Evolutionary conservation across 1,139 yeast species (phyloP).

Genomic region (Yamadazyma pseudoaaseri): DNA sequence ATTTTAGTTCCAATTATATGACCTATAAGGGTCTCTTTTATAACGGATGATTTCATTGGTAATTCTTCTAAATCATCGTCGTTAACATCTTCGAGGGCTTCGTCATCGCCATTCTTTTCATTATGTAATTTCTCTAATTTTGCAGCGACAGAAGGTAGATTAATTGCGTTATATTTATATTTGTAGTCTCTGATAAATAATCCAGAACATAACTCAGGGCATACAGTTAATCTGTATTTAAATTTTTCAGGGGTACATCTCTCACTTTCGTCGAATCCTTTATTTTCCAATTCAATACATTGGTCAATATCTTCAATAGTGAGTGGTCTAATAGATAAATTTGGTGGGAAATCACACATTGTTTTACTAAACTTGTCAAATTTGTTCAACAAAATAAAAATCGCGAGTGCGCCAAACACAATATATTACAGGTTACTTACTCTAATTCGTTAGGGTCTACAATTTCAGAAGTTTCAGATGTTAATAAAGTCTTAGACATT

Average conservation of each 20-base stretch:
- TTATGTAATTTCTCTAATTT: constrained; percentile 27
- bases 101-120: constrained; percentile 26
- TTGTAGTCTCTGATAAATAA: constrained; percentile 72
- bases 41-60: constrained; percentile 51
- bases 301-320: constrained; percentile 66
- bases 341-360: constrained; percentile 47
- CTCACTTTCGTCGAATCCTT: constrained; percentile 61
- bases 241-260: constrained; percentile 66
- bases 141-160: constrained; percentile 44
- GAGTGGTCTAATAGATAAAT: constrained; percentile 82
- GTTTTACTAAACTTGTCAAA: too few relatives aligned
- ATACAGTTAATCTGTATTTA: constrained; percentile 66
- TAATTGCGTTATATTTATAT: constrained; percentile 42
- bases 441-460: constrained; percentile 19
- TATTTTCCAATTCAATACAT: constrained; percentile 59
- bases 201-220: constrained; percentile 92
- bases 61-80: constrained; percentile 35
- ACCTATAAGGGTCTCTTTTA: constrained; percentile 71
- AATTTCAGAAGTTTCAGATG: constrained; percentile 28
- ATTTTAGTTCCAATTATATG: constrained; percentile 85
- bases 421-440: too few relatives aligned
- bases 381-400: constrained; percentile 1
- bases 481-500: constrained; percentile 51
- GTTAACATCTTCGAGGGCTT: constrained; percentile 22
- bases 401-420: too few relatives aligned